Evolutionary conservation across 78 protist species (phyloP).

Genomic region (Polysphondylium violaceum): DNA sequence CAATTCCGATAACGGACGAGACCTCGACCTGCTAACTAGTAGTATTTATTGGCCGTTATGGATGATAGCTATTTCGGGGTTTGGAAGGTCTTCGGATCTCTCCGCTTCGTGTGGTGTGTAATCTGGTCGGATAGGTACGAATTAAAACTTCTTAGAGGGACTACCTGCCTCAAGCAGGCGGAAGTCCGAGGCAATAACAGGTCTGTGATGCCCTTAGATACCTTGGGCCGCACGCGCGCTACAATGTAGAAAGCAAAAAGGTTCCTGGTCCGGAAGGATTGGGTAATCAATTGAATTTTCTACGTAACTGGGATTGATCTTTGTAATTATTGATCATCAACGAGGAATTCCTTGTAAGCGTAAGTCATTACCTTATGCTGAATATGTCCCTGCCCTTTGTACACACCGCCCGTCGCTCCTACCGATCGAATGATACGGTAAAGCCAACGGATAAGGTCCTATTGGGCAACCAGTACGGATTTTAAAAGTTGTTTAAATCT

Average conservation of each 20-base stretch:
- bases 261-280: conserved; percentile 79
- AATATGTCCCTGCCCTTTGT: conserved; percentile 96
- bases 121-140: conserved; percentile 11
- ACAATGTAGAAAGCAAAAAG: conserved; percentile 85
- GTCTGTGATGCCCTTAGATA: conserved; percentile 96
- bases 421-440: conserved; percentile 95
- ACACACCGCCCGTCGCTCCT: conserved; percentile 97
- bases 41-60: conserved; percentile 13
- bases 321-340: conserved; percentile 92
- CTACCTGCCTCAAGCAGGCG: conserved; percentile 55
- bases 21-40: conserved; percentile 93
- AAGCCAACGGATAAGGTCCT: conserved; percentile 83
- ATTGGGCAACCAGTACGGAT: background rate
- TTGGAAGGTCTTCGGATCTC: conserved; percentile 13
- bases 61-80: conserved; percentile 15
- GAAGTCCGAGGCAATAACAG: conserved; percentile 91
- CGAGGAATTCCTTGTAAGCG: conserved; percentile 95
- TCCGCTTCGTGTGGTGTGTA: conserved; percentile 8
- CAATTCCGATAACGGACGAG: conserved; percentile 98
- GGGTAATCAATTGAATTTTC: conserved; percentile 85
- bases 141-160: conserved; percentile 89
- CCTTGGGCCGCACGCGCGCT: conserved; percentile 96
- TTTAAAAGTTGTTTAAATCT: conserved; percentile 80
- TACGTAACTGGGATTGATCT: conserved; percentile 88
- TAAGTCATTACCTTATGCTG: conserved; percentile 91